Percentiles rank a stretch among this genome's conserved stretches.
phyloP scores from a whole-genome alignment of 148 eudicot genomes.

The Chenopodium berlandieri region DNA sequence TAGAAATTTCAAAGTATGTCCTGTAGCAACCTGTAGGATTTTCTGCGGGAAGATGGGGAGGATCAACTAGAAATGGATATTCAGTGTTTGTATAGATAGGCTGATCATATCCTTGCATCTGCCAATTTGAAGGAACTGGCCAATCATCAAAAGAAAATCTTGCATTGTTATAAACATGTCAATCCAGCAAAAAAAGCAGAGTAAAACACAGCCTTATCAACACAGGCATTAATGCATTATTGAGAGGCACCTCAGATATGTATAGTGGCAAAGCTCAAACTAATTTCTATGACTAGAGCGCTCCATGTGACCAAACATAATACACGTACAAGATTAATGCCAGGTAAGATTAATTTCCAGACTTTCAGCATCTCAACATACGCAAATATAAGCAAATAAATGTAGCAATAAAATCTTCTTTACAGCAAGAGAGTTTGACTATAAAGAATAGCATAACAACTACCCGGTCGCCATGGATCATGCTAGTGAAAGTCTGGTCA shows the following conservation, averaged over 20 bases:
- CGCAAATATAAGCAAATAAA: neutral
- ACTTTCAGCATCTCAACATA: neutral
- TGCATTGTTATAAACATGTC: neutral
- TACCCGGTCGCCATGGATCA: neutral
- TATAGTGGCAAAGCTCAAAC: neutral
- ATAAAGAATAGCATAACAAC: neutral
- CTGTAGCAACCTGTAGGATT: conserved; percentile 97
- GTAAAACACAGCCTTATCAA: neutral
- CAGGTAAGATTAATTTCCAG: neutral
- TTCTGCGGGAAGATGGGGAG: conserved; percentile 86
- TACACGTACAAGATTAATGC: neutral
- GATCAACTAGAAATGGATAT: conserved; percentile 84
- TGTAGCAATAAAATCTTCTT: neutral
- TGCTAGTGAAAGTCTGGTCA: neutral
- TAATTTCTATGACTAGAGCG: too few relatives aligned
- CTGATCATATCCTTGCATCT: conserved; percentile 88
- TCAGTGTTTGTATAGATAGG: conserved; percentile 83
- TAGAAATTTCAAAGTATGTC: conserved; percentile 64
- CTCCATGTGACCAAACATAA: neutral
- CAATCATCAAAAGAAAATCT: conserved; percentile 17
- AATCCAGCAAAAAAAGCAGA: conserved; percentile 1
- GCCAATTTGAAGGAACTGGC: conserved; percentile 97
- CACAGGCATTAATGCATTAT: neutral
- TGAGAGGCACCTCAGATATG: neutral
- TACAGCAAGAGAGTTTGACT: neutral